Conservation (phyloP, 768 basidiomycete genomes). For the Hypholoma fasciculare region DNA sequence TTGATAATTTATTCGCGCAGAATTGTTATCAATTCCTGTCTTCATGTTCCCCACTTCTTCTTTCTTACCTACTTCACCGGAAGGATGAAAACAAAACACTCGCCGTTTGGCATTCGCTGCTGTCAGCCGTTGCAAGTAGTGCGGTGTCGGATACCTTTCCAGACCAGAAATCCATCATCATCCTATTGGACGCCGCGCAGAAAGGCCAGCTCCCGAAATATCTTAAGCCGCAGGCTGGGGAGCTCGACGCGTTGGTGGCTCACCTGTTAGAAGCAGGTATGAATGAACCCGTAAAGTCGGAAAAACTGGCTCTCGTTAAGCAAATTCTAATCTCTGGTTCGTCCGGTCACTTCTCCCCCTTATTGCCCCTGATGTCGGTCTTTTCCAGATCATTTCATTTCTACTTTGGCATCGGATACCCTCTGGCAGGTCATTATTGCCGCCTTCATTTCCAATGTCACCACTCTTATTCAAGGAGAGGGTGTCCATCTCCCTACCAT, state of each 20-base stretch:
- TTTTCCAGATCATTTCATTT: conserved; percentile 34
- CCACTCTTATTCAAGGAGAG: conserved; percentile 29
- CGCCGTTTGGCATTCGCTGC: conserved; percentile 48
- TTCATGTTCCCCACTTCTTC: conserved; percentile 46
- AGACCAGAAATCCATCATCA: conserved; percentile 28
- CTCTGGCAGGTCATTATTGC: conserved; percentile 32
- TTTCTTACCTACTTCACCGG: conserved; percentile 52
- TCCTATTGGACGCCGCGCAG: conserved; percentile 42
- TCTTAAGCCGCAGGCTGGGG: conserved; percentile 41
- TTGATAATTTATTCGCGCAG: conserved; percentile 43
- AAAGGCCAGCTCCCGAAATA: conserved; percentile 40
- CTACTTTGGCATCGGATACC: conserved; percentile 29
- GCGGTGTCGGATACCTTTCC: conserved; percentile 21
- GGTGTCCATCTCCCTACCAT: conserved; percentile 21
- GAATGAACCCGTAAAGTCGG: conserved; percentile 19
- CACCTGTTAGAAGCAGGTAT: conserved; percentile 39
- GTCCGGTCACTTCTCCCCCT: conserved; percentile 9
- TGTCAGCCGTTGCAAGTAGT: conserved; percentile 39
- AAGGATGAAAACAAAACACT: conserved; percentile 29
- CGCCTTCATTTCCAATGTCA: conserved; percentile 35
- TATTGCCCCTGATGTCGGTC: neutral
- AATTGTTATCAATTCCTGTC: conserved; percentile 30
- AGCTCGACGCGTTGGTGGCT: conserved; percentile 46
- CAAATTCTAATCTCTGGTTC: conserved; percentile 42
- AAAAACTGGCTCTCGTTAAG: conserved; percentile 31